Base-by-base conservation (phyloP, 257 asterid species). In the Gentiana macrophylla region DNA sequence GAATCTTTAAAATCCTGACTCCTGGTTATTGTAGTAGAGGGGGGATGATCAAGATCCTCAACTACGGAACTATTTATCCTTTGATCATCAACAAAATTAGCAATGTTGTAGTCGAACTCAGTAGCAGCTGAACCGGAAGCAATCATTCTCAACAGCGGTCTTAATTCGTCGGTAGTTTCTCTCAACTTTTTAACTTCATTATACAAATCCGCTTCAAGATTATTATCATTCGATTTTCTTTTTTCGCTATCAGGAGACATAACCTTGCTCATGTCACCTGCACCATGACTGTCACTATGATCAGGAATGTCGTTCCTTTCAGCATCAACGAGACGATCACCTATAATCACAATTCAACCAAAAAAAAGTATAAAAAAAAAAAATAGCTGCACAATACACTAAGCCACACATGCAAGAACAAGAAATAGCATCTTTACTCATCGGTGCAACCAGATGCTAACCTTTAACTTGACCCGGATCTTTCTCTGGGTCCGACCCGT, bases 1-100 rank as follows among this genome's bases (percentile, higher is more conserved):
- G 67, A 66, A 71, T 79, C 94, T 80, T 86, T 84, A 73, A 78
- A 86, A 33, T 80, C 84, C 68, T 80, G 81, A 47, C 82, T 84
- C 73, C 94, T 79, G 13, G 83, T 58, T 67, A 88, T 76, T 58
- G 69, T 55, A 41, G 79, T 73, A 63, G 74, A 62, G 62, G 86
- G 73, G 68, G 75, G 73, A 69, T 80, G 73, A 69, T 80, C 89
- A 49, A 81, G 61, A 63, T 74, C 88, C 79, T 81, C 82, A 24
- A 60, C 61, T 35, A 65, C 68, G 63, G 74, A 80, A 61, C 82
- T 68, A 51, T 63, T 65, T 67, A 72, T 87, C 68, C 76, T 72
- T 53, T 62, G 84, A 63, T 80, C 88, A 50, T 80, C 84, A 52
- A 76, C 68, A 65, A 72, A 69, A 70, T 71, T 77, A 36, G 86